Evolutionary conservation across 441 rosid species (phyloP), one percentile per base, ranked within the genome.

Genomic region (California macrophylla): DNA sequence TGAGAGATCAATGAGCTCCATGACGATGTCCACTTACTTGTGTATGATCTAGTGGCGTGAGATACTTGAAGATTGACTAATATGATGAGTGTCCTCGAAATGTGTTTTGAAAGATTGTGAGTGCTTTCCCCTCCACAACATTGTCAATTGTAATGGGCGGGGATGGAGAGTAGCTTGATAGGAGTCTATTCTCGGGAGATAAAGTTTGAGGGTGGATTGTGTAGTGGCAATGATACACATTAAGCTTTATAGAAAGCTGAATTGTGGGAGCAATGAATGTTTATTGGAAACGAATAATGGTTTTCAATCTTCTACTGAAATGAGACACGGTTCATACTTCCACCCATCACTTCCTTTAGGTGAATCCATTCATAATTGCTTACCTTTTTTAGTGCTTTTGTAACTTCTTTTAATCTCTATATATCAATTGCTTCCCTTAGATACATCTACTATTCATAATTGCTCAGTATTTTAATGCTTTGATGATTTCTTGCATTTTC

Each of bases 81-180:
- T 50, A 4, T 16, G 24, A 16, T 16, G 60, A 50, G 60, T 16
- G 60, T 10, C 60, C 16, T 50, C 60, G 2, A 50, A 50, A 50
- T 50, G 23, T 50, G 60, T n/a, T n/a, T n/a, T n/a, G n/a, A 24
- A 50, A 50, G 60, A 50, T 50, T 45, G 54, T 45, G 54, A 45
- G 20, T n/a, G 18, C 18, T 45, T 45, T n/a, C 3, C 5, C 3
- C 8, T 3, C 21, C 21, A 16, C 7, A n/a, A 47, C 56, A 47
- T 16, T 47, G 21, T n/a, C 21, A 3, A 47, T 47, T 47, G 56
- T n/a, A 47, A 47, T n/a, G 56, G 56, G 7, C 18, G 56, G 16
- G 56, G 56, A n/a, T 47, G 21, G 56, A 0, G 56, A 4, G 21
- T n/a, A n/a, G 7, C 54, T 40, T 47, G 21, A n/a, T n/a, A 47